A percentile compares a stretch with the other conserved stretches of the same genome.
phyloP scores from a whole-genome alignment of 2,329 filamentous ascomycete genomes.

The Ustulina deusta region DNA sequence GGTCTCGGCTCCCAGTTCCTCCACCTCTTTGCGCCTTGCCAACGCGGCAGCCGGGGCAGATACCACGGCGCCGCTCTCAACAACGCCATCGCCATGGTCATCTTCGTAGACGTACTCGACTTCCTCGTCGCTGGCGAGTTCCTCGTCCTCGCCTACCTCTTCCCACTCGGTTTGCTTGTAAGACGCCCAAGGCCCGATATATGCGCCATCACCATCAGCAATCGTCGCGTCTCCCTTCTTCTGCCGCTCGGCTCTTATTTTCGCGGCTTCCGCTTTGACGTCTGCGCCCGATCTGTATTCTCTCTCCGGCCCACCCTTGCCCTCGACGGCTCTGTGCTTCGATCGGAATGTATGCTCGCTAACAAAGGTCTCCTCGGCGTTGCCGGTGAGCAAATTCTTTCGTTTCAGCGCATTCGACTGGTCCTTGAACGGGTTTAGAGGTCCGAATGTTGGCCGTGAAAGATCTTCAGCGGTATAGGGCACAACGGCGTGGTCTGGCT shows the following conservation, averaged over 20 bases:
- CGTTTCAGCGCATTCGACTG: slow-evolving; percentile 73
- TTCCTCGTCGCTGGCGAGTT: slow-evolving; percentile 82
- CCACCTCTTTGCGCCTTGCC: slow-evolving; percentile 67
- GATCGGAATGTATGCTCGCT: slow-evolving; percentile 91
- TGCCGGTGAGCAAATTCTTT: slow-evolving; percentile 86
- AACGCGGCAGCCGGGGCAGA: slow-evolving; percentile 67
- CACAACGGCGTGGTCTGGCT: slow-evolving; percentile 70
- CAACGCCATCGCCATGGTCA: slow-evolving; percentile 70
- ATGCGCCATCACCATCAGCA: slow-evolving; percentile 87
- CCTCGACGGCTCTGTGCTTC: slow-evolving; percentile 86
- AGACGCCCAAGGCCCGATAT: slow-evolving; percentile 94
- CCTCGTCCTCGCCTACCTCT: slow-evolving; percentile 77
- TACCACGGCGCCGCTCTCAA: slow-evolving; percentile 73
- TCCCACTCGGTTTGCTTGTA: slow-evolving; percentile 81
- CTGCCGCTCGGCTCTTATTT: slow-evolving; percentile 80
- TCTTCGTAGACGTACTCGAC: slow-evolving; percentile 83
- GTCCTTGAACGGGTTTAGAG: slow-evolving; percentile 80
- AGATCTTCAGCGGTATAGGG: slow-evolving; percentile 79
- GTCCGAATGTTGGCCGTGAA: slow-evolving; percentile 73
- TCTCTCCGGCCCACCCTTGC: slow-evolving; percentile 68
- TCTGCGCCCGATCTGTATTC: slow-evolving; percentile 67
- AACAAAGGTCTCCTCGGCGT: slow-evolving; percentile 87
- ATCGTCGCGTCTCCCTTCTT: slow-evolving; percentile 85
- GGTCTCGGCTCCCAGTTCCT: slow-evolving; percentile 77
- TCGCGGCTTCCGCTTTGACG: slow-evolving; percentile 77